Base-by-base conservation (phyloP, 1,284 basidiomycete genomes). In the Earliella scabrosa region DNA sequence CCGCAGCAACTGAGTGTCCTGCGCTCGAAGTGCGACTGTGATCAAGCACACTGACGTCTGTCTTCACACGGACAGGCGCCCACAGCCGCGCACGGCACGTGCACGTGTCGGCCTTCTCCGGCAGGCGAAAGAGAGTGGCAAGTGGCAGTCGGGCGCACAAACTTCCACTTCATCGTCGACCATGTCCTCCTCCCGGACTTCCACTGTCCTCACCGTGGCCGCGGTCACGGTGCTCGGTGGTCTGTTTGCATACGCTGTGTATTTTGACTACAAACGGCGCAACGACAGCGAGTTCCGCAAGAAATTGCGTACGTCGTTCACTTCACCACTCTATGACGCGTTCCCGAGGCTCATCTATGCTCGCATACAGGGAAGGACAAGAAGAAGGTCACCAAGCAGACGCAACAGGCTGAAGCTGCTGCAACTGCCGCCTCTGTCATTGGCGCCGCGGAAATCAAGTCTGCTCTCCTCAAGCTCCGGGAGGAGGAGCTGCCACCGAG, bases 231-330 rank as follows among this genome's bases (percentile, higher is more conserved):
- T 86, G 44, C 68, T 80, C 34, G 80, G 85, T 24, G 85, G 86
- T 47, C 68, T 90, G 39, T 73, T 90, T 49, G 91, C 86, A 18
- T 97, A 97, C 72, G 92, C 89, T 34, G 80, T 86, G 55, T 98
- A 96, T 77, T 99, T 98, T 71, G 97, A 99, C 82, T 90, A 97
- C 81, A 92, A 86, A 77, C 88, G 97, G 54, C 85, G 95, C 67
- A 95, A 91, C 72, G 94, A 98, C 71, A 75, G 82, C 36, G 80
- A 82, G 13, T 99, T 99, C 84, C 87, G 97, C 73, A 95, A 88
- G 77, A 86, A 84, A 72, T 83, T 99, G 59, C 86, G 95, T 93
- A 74, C 64, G 93, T 62, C 44, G 51, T 84, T 45, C 18, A 34
- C 20, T 13, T 21, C 21, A 29, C 35, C 49, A 26, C 56, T 60